Evolutionary conservation across 108 stramenopile genomes (phyloP).

Genomic region (Nitzschia sp.): DNA sequence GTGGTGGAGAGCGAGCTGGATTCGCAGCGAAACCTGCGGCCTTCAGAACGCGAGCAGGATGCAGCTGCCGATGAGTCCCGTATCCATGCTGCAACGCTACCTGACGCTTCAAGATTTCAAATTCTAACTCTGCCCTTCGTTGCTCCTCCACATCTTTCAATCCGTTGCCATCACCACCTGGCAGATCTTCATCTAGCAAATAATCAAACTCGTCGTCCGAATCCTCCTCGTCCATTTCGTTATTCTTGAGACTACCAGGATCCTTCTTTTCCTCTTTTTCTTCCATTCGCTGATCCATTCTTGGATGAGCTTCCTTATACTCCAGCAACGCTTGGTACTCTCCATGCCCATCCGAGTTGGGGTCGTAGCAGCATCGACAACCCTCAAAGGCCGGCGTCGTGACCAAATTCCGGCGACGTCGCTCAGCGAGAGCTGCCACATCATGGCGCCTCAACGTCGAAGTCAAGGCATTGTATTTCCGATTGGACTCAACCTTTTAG

Average conservation of each 20-base stretch:
- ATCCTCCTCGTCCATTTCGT: constrained; percentile 23
- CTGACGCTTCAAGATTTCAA: constrained; percentile 46
- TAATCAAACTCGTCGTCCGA: constrained; percentile 81
- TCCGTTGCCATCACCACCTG: constrained; percentile 31
- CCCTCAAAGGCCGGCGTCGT: constrained; percentile 37
- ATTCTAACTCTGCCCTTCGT: constrained; percentile 68
- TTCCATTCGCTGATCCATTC: not conserved
- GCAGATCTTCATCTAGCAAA: constrained; percentile 75
- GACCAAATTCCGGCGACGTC: constrained; percentile 61
- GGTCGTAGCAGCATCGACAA: constrained; percentile 86
- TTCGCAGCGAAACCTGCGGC: constrained; percentile 50
- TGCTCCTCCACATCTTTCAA: constrained; percentile 42
- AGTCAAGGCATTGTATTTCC: constrained; percentile 53
- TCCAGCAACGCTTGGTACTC: constrained; percentile 68
- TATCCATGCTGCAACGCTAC: constrained; percentile 66
- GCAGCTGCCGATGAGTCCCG: constrained; percentile 78
- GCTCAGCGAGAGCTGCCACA: constrained; percentile 70
- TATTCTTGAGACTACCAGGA: constrained; percentile 5
- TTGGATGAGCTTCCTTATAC: constrained; percentile 22
- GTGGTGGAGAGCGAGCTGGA: constrained; percentile 19
- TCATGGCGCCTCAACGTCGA: constrained; percentile 70
- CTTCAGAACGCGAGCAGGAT: constrained; percentile 61
- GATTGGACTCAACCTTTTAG: constrained; percentile 68
- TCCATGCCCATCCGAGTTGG: constrained; percentile 69
- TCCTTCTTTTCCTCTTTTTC: constrained; percentile 14